Evolutionary conservation across 768 basidiomycete species (phyloP).

Genomic region (Albatrellus ellisii): DNA sequence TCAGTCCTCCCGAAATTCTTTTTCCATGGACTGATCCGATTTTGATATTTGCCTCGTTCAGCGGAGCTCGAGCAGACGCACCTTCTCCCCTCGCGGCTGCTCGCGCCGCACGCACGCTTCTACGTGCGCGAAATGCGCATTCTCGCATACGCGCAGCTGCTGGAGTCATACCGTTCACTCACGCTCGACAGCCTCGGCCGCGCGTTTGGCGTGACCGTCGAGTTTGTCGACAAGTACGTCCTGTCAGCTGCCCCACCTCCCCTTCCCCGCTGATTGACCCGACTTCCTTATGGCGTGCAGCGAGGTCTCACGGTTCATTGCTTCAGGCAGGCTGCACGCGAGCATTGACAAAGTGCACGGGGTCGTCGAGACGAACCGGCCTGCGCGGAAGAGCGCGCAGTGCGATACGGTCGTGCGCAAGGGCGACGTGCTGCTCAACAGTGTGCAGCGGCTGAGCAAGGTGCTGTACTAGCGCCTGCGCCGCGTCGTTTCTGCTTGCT

Average conservation of each 20-base stretch:
- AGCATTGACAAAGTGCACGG: constrained; percentile 94
- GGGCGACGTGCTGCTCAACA: constrained; percentile 80
- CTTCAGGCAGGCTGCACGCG: constrained; percentile 71
- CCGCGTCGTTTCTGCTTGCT: too few species aligned
- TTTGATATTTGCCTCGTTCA: constrained; percentile 17
- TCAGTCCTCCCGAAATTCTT: too few species aligned
- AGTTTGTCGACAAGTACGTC: constrained; percentile 77
- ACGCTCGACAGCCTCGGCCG: constrained; percentile 76
- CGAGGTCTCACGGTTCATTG: constrained; percentile 88
- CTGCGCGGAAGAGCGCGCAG: constrained; percentile 65
- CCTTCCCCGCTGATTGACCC: neutral
- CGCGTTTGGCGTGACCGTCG: constrained; percentile 83
- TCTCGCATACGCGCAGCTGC: constrained; percentile 78
- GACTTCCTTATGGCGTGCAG: constrained; percentile 24
- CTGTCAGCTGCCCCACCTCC: constrained; percentile 2
- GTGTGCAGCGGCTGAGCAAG: constrained; percentile 81
- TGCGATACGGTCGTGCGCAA: constrained; percentile 91
- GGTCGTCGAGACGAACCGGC: constrained; percentile 82
- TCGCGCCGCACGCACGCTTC: constrained; percentile 76
- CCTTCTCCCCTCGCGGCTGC: constrained; percentile 77
- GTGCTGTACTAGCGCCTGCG: constrained; percentile 65
- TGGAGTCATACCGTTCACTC: constrained; percentile 85
- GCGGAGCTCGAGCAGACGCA: constrained; percentile 82
- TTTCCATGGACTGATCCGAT: constrained; percentile 1
- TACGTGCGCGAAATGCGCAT: constrained; percentile 97